Conservation (phyloP, 371 early-diverging fungal species). For the Cokeromyces recurvatus region DNA sequence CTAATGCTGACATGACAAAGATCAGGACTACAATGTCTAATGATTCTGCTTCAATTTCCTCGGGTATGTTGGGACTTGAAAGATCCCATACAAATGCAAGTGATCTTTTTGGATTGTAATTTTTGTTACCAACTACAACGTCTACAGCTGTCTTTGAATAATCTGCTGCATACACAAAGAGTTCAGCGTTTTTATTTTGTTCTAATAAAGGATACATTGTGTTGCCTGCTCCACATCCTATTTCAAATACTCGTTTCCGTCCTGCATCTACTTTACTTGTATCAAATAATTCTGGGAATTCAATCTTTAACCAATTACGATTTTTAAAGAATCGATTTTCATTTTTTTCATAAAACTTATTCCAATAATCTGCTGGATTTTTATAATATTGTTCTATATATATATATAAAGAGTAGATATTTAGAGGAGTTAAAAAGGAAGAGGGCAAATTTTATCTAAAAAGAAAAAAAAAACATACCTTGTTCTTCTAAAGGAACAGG, state of each 20-base stretch:
- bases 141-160: constrained; percentile 77
- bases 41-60: constrained; percentile 56
- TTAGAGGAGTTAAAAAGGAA: background rate
- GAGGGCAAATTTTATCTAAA: too few relatives aligned
- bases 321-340: constrained; percentile 94
- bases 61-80: constrained; percentile 57
- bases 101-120: constrained; percentile 58
- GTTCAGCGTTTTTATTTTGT: constrained; percentile 53
- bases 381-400: constrained; percentile 36
- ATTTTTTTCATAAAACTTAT: constrained; percentile 88
- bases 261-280: constrained; percentile 34
- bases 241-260: constrained; percentile 60
- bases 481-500: constrained; percentile 47
- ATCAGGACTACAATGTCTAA: constrained; percentile 77
- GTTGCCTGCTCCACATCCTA: constrained; percentile 97
- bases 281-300: constrained; percentile 79
- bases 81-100: constrained; percentile 83
- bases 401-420: too few relatives aligned
- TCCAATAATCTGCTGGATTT: constrained; percentile 47
- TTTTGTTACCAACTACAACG: constrained; percentile 58
- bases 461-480: constrained; percentile 33
- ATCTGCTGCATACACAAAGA: constrained; percentile 79
- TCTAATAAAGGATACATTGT: constrained; percentile 89
- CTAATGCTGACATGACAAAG: constrained; percentile 80
- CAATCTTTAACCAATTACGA: constrained; percentile 89